Base-by-base conservation (phyloP, 352 stramenopile genomes). In the Globisporangium cylindrosporum region DNA sequence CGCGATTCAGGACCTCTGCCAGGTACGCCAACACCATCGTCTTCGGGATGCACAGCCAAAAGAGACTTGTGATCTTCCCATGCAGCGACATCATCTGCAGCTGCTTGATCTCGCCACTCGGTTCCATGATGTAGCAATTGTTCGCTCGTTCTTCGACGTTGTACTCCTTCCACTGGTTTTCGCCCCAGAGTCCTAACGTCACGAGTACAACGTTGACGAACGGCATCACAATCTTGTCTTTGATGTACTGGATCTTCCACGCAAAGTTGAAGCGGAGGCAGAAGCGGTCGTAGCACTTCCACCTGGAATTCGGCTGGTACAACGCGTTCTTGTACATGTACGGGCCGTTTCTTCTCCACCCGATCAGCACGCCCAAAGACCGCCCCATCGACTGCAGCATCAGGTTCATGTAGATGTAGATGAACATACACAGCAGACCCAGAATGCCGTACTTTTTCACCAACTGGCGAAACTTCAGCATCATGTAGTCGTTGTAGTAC, bases 11-110 rank as follows among this genome's bases (percentile, higher is more conserved):
- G 24, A 86, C 75, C 43, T 90, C 79, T 9, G 79, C 75, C 5
- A 88, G 53, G 60, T 86, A 90, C 1, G 81, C 74, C 9, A 86
- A 64, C 14, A 88, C 51, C 49, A 78, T 77, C 1, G 76, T 83
- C 41, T 79, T 66, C 0, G 81, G 76, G n/a, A 90, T 74, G 27
- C 79, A 87, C 2, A 90, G 62, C 81, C 81, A 90, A 56, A 90
- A 81, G 1, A 90, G 66, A 69, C 77, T 86, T 29, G 80, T 70
- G 63, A 90, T 84, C 62, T 90, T 90, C 36, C 81, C 81, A 22
- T 90, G 81, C 36, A 90, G 51, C 2, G 81, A 67, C 81, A 90
- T 90, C 79, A 90, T 86, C 65, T 90, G 79, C n/a, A 90, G 63
- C 67, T 90, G 81, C 71, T 86, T 88, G 67, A 80, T 73, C 43